Conservation (phyloP, 148 eudicot species). For the Cornus suecica region DNA sequence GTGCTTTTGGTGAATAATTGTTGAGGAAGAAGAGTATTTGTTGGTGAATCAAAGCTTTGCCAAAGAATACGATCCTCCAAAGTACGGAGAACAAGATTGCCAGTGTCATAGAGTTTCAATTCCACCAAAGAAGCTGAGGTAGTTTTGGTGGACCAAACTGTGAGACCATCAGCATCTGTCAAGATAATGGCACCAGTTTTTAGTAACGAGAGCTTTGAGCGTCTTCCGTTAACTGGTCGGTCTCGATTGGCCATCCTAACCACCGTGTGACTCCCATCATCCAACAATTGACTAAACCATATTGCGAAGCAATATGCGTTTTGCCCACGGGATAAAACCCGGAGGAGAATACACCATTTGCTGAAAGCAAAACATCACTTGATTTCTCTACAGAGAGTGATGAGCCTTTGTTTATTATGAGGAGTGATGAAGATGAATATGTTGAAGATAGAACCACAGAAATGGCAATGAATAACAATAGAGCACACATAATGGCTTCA, state of each 20-base stretch:
- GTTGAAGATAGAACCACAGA: background rate
- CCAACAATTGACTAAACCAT: conserved; percentile 34
- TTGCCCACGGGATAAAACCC: conserved; percentile 15
- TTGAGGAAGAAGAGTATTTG: conserved; percentile 37
- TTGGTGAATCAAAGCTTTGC: conserved; percentile 12
- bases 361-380: conserved; percentile 25
- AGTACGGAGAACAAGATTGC: background rate
- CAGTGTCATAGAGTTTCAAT: background rate
- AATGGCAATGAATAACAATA: background rate
- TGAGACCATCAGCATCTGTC: conserved; percentile 29
- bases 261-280: too few species aligned
- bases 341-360: conserved; percentile 34
- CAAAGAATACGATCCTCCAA: background rate
- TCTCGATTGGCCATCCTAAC: too few species aligned
- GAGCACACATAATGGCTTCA: too few species aligned
- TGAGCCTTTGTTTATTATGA: background rate
- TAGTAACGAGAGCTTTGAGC: conserved; percentile 26
- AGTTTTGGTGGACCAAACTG: conserved; percentile 24
- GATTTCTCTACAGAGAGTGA: background rate
- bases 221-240: conserved; percentile 8
- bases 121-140: background rate
- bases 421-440: background rate
- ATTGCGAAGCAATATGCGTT: conserved; percentile 36
- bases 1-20: conserved; percentile 22
- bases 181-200: conserved; percentile 27